phyloP scores from a whole-genome alignment of 306 rosid species.

The Hippophae tibetana region DNA sequence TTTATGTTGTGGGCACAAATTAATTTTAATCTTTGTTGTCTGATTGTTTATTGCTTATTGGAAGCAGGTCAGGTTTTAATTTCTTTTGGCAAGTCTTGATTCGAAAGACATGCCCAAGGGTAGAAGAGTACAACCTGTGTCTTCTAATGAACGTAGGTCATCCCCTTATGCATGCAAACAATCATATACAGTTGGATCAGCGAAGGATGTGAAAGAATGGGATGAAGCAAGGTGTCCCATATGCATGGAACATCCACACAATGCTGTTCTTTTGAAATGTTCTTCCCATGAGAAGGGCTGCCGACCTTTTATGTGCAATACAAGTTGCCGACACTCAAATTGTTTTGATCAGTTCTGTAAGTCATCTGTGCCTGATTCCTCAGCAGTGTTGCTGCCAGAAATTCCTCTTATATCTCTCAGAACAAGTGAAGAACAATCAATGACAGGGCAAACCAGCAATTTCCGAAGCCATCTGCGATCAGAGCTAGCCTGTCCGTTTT shows the following conservation, averaged over 20 bases:
- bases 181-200: constrained; percentile 28
- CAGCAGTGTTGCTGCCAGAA: constrained; percentile 41
- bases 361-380: constrained; percentile 43
- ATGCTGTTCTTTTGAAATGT: constrained; percentile 65
- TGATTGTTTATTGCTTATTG: no score
- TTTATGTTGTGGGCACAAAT: no score
- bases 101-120: constrained; percentile 55
- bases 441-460: constrained; percentile 24
- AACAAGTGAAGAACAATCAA: constrained; percentile 26
- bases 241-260: constrained; percentile 83
- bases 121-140: constrained; percentile 42
- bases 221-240: constrained; percentile 70
- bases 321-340: constrained; percentile 77
- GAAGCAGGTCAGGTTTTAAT: constrained; percentile 19
- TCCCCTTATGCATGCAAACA: constrained; percentile 26
- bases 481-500: constrained; percentile 63
- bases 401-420: constrained; percentile 39
- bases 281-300: constrained; percentile 68
- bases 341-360: constrained; percentile 82
- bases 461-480: constrained; percentile 29
- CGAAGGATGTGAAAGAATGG: constrained; percentile 50
- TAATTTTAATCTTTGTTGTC: no score
- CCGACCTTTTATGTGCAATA: constrained; percentile 74
- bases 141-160: constrained; percentile 31
- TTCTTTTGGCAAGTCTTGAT: constrained; percentile 16